A percentile compares a stretch with the other conserved stretches of the same genome.
phyloP scores from a whole-genome alignment of 192 early-diverging fungal genomes.

The Podila minutissima region DNA sequence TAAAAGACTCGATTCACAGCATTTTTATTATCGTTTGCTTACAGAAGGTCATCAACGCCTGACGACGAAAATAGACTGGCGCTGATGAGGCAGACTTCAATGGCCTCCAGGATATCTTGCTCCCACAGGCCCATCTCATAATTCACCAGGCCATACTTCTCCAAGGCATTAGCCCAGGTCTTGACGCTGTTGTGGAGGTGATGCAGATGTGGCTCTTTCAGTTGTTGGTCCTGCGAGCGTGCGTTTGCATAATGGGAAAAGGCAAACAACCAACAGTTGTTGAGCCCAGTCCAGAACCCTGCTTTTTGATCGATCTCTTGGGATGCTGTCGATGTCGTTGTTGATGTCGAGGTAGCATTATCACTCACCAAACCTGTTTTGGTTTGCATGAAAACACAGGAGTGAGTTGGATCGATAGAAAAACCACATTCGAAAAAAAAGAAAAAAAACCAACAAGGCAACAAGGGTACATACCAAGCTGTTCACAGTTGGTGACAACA shows the following conservation, averaged over 20 bases:
- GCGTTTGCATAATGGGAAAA: conserved; percentile 65
- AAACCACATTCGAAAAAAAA: not conserved
- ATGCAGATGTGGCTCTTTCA: conserved; percentile 66
- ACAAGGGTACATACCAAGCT: conserved; percentile 54
- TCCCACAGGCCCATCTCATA: conserved; percentile 89
- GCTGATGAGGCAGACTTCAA: conserved; percentile 62
- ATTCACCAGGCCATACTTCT: conserved; percentile 81
- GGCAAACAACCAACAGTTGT: conserved; percentile 81
- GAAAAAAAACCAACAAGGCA: not conserved
- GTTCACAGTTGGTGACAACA: conserved; percentile 73
- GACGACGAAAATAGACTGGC: conserved; percentile 10
- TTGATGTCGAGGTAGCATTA: not conserved
- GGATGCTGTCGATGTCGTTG: conserved; percentile 10
- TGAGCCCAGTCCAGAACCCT: conserved; percentile 79
- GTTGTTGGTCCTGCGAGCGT: conserved; percentile 58
- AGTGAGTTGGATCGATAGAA: not conserved
- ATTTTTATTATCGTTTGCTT: not conserved
- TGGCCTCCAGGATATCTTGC: conserved; percentile 73
- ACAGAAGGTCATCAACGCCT: not conserved
- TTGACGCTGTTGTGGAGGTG: conserved; percentile 68
- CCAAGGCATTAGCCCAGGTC: conserved; percentile 75
- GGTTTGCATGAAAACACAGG: not conserved
- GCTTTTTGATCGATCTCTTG: conserved; percentile 59
- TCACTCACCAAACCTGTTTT: not conserved
- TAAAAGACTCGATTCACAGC: not conserved